Conservation (phyloP, 768 basidiomycete species). For the Podaxis sp. region DNA sequence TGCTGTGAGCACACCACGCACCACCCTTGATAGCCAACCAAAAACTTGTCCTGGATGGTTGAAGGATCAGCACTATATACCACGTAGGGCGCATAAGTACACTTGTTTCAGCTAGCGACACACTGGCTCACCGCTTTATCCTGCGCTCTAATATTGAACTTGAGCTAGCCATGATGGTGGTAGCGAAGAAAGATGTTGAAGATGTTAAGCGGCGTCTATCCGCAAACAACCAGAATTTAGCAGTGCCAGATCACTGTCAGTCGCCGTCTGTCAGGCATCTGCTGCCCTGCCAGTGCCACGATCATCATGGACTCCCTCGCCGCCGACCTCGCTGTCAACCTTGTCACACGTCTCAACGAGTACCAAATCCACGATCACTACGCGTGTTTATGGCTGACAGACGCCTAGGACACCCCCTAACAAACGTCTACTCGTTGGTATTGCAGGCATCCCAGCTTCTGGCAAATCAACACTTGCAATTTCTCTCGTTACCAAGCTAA, state of each 20-base stretch:
- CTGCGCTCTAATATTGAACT: conserved; percentile 31
- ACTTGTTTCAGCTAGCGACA: neutral
- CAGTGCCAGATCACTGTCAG: neutral
- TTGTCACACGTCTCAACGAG: conserved; percentile 32
- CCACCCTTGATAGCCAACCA: conserved; percentile 91
- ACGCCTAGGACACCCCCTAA: conserved; percentile 31
- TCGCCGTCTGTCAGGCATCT: neutral
- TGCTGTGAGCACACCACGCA: conserved; percentile 29
- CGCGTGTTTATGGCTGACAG: conserved; percentile 10
- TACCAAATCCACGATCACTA: conserved; percentile 25
- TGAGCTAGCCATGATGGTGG: conserved; percentile 26
- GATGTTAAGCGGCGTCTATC: conserved; percentile 15
- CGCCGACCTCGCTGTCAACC: conserved; percentile 23
- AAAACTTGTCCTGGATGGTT: conserved; percentile 81
- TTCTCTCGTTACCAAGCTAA: conserved; percentile 53
- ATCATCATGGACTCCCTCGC: conserved; percentile 25
- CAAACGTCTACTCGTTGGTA: conserved; percentile 65
- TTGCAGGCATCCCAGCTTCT: conserved; percentile 80
- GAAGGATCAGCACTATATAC: conserved; percentile 57
- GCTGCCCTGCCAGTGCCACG: neutral
- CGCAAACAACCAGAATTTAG: conserved; percentile 10
- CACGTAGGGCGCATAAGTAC: neutral
- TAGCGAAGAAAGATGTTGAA: neutral
- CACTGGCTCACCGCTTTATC: conserved; percentile 39
- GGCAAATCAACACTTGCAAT: conserved; percentile 82